Evolutionary conservation across 164 flowering plant genomes (phyloP).

Genomic region (Vitis vinifera): ASM3070453v1 NC_081822.1:31675001-31675500

Average conservation of each 20-base stretch:
- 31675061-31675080: too few species aligned
- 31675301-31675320: slow-evolving; percentile 52
- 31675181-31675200: slow-evolving; percentile 41
- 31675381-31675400: slow-evolving; percentile 55
- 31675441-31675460: too few species aligned
- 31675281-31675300: slow-evolving; percentile 59
- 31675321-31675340: slow-evolving; percentile 53
- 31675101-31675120: slow-evolving; percentile 20
- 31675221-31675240: slow-evolving; percentile 49
- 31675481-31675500: too few species aligned
- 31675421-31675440: too few species aligned
- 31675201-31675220: slow-evolving; percentile 45
- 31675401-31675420: slow-evolving; percentile 26
- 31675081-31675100: too few species aligned
- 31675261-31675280: slow-evolving; percentile 64
- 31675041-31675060: too few species aligned
- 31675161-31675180: slow-evolving; percentile 43
- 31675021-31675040: too few species aligned
- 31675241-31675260: slow-evolving; percentile 50
- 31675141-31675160: slow-evolving; percentile 47
- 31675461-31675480: too few species aligned
- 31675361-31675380: slow-evolving; percentile 40
- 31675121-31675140: slow-evolving; percentile 50
- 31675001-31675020: too few species aligned
- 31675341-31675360: slow-evolving; percentile 46